Base-by-base conservation (phyloP, 805 yeast species). In the Candida vartiovaarae region DNA sequence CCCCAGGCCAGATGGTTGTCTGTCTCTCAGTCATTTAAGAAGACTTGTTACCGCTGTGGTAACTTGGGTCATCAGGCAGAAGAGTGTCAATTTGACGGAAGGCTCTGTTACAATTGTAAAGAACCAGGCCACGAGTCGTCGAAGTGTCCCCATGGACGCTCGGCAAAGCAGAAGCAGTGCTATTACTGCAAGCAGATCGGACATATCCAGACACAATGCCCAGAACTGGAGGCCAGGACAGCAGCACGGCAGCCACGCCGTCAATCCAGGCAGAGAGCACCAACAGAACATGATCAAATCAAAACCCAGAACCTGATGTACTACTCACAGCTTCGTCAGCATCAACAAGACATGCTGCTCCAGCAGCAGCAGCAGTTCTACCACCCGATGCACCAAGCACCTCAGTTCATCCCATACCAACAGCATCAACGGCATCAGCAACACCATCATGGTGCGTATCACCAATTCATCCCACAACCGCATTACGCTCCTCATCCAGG, bases 51-150 rank as follows among this genome's bases (percentile, higher is more conserved):
- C 38, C 51, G 54, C 23, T 60, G 64, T 47, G 62, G 64, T 2
- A 54, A 60, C 28, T 42, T 61, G 26, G 65, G 65, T 6, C 65
- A 61, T 36, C 56, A 46, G 39, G 65, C 65, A 1, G 57, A 60
- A 8, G 51, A 51, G 15, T 61, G 65, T 38, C 43, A 43, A 7
- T 50, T 42, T n/a, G 39, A 34, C 2, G 60, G 52, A 27, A 40
- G 62, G 27, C 50, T 60, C 3, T 61, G 65, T 40, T 61, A 60
- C 44, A 61, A 61, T 43, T 61, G 65, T 44, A 60, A 59, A 30
- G 32, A 52, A 25, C 62, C 63, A 4, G 63, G 60, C 2, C 65
- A 61, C 39, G 59, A 59, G 38, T 51, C 60, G 6, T 49, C 59
- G 0, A 37, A 49, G 0, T 61, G 65, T 35, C 57, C 59, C 26